Conservation (phyloP, 2,329 filamentous ascomycete species). For the Claviceps arundinis region DNA sequence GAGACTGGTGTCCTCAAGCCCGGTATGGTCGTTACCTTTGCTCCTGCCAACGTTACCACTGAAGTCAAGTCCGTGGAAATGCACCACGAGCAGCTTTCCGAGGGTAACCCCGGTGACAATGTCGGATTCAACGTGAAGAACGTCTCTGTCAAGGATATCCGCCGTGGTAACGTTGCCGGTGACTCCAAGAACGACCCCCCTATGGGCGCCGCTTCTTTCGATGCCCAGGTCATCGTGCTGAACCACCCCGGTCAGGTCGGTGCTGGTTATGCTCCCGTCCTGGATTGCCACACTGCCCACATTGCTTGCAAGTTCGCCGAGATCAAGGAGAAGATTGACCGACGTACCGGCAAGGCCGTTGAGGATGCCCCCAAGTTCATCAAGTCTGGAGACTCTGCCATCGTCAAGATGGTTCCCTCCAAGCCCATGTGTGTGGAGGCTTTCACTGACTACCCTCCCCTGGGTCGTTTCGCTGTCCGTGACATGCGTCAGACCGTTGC, state of each 20-base stretch:
- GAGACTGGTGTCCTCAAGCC: constrained; percentile 96
- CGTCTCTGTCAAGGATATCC: constrained; percentile 99
- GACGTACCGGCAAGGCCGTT: constrained; percentile 97
- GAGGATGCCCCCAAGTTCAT: constrained; percentile 96
- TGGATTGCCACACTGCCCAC: constrained; percentile 99
- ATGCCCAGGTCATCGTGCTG: constrained; percentile 99
- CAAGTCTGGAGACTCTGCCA: constrained; percentile 99
- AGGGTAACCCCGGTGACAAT: constrained; percentile 98
- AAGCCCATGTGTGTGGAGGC: constrained; percentile 99
- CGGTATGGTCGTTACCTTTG: constrained; percentile 94
- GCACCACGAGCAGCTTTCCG: constrained; percentile 97
- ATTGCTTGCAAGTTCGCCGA: constrained; percentile 99
- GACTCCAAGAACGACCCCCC: constrained; percentile 99
- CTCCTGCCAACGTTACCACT: constrained; percentile 97
- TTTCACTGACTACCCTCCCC: constrained; percentile 98
- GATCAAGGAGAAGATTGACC: constrained; percentile 99
- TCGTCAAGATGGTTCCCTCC: constrained; percentile 99
- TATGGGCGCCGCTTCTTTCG: constrained; percentile 80
- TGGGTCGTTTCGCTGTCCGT: constrained; percentile 99
- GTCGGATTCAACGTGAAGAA: constrained; percentile 99
- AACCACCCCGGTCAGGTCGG: constrained; percentile 99
- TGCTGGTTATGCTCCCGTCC: constrained; percentile 96
- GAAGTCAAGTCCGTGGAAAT: constrained; percentile 99
- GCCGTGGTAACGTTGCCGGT: constrained; percentile 98
- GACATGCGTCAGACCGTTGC: constrained; percentile 90